Evolutionary conservation across 164 flowering plant species (phyloP).

Genomic region (Stephania cephalantha): DNA sequence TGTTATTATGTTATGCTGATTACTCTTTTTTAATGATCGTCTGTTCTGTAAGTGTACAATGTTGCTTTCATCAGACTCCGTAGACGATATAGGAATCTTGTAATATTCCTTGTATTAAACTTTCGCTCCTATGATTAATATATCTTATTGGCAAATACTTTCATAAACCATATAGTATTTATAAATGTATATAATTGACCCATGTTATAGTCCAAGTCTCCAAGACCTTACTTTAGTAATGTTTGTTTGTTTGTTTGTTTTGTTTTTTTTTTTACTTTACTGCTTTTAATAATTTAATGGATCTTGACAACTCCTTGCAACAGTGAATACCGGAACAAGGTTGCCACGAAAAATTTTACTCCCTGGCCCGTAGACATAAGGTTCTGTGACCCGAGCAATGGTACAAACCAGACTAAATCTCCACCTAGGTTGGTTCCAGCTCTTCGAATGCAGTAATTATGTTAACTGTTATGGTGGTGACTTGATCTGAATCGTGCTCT

Average conservation of each 20-base stretch:
- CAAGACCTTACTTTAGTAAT: background rate
- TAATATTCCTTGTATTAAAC: too few relatives aligned
- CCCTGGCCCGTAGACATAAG: constrained; percentile 94
- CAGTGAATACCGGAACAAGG: constrained; percentile 84
- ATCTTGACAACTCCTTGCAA: constrained; percentile 10
- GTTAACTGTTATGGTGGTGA: background rate
- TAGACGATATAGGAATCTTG: too few relatives aligned
- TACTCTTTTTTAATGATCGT: too few relatives aligned
- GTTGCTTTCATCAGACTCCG: too few relatives aligned
- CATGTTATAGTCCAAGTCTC: too few relatives aligned
- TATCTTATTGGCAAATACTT: too few relatives aligned
- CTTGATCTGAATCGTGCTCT: background rate
- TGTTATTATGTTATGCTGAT: too few relatives aligned
- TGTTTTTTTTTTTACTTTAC: too few relatives aligned
- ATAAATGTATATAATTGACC: too few relatives aligned
- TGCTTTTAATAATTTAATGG: background rate
- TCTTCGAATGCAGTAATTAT: background rate
- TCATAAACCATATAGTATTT: too few relatives aligned
- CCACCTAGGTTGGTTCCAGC: constrained; percentile 59
- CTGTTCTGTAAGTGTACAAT: too few relatives aligned
- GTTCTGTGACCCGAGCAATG: constrained; percentile 65
- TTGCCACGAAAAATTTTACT: constrained; percentile 40
- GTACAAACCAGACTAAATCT: constrained; percentile 54
- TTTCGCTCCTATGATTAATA: too few relatives aligned
- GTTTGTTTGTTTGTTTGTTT: background rate